Evolutionary conservation across 352 stramenopile species (phyloP), one percentile per base, ranked within the genome.

Genomic region (Hyaloperonospora brassicae): DNA sequence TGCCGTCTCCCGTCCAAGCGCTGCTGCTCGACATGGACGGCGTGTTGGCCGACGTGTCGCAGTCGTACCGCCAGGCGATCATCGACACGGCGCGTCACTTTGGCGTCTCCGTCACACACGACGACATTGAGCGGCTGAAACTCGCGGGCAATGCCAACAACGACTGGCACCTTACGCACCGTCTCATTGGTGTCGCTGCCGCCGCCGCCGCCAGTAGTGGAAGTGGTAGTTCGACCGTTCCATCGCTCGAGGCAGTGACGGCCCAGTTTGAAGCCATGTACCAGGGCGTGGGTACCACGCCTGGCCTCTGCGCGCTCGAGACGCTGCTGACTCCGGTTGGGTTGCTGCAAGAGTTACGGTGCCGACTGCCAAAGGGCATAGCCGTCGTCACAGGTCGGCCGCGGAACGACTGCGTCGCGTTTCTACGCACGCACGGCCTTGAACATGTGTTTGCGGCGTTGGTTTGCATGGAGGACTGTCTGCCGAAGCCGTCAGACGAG

Each of bases 21-120:
- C 68, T 98, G 46, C 76, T 98, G 30, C 84, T 97, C 55, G 95
- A 98, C 72, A 98, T 98, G 94, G 95, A 98, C 70, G 95, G 95
- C 54, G 95, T 98, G 34, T 73, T 98, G 42, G 95, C 95, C 52
- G 95, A 98, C 55, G 95, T 98, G 4, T 93, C 83, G 17, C 70
- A 87, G 51, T 98, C 88, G n/a, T 98, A 98, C 64, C 85, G 92
- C 50, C 74, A 82, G 40, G 87, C 90, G 8, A 98, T 98, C 63
- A 56, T 92, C 1, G 64, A 84, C 41, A 97, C 89, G 1, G 87
- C 86, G 30, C 72, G 77, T 41, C 69, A 83, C 64, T 98, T 96
- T 63, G 87, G 78, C 41, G 95, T 80, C 10, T 48, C 57, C 6
- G 82, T 98, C 27, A 93, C 85, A 30, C 55, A 81, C 45, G 88